These are phyloP conservation scores for Tylopilus sp. DNA, from an alignment of 1,284 basidiomycete genomes.

Conservation along the genomic window DNA sequence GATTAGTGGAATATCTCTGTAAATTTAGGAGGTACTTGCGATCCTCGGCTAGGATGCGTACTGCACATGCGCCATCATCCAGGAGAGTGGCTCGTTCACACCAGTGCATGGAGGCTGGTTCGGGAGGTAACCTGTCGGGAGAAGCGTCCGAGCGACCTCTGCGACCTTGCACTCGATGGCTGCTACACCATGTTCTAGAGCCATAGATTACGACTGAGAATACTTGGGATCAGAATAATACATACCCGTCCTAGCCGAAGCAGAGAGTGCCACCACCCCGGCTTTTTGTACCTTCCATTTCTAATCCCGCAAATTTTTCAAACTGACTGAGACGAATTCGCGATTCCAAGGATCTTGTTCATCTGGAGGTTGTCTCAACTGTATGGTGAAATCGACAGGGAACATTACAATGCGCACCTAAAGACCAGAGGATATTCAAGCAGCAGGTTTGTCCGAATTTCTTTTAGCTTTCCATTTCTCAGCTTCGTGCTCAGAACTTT, in stretches of 20 bases:
- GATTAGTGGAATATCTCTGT: background rate
- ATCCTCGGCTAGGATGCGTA: slow-evolving; percentile 27
- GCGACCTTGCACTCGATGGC: slow-evolving; percentile 18
- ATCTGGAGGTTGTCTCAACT: slow-evolving; percentile 12
- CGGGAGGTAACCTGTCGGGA: slow-evolving; percentile 15
- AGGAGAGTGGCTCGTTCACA: slow-evolving; percentile 19
- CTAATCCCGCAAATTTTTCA: slow-evolving; percentile 10
- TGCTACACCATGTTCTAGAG: slow-evolving; percentile 27
- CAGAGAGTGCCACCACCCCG: slow-evolving; percentile 35
- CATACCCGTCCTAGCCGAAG: slow-evolving; percentile 33
- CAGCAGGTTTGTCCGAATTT: slow-evolving; percentile 34
- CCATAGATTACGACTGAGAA: background rate
- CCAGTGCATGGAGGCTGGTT: background rate
- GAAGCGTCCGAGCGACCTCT: slow-evolving; percentile 31
- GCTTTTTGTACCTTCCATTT: slow-evolving; percentile 38
- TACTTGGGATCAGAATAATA: background rate
- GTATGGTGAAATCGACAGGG: background rate
- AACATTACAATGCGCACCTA: slow-evolving; percentile 16
- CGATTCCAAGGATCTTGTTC: slow-evolving; percentile 8
- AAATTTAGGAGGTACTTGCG: slow-evolving; percentile 2
- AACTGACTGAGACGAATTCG: slow-evolving; percentile 23
- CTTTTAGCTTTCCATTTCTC: slow-evolving; percentile 16
- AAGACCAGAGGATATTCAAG: slow-evolving; percentile 33
- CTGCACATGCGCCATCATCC: slow-evolving; percentile 27
- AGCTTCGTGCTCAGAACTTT: slow-evolving; percentile 32